These are phyloP conservation scores for Fusarium verticillioides DNA, from an alignment of 2,329 filamentous ascomycete genomes.

Conservation along the genomic window DNA sequence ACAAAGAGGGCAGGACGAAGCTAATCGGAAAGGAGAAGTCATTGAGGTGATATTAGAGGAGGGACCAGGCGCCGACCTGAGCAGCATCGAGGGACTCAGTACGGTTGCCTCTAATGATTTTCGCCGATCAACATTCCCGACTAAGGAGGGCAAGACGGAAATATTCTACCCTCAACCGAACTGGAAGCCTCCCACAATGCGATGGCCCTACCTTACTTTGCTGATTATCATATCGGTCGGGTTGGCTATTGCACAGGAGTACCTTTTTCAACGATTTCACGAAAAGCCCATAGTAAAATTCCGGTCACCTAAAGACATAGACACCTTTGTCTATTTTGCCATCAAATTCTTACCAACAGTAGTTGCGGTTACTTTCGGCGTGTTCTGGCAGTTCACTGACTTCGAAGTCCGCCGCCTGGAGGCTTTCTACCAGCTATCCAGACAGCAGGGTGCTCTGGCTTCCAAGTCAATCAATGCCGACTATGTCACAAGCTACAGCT, in stretches of 20 bases:
- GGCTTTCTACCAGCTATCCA: slow-evolving; percentile 73
- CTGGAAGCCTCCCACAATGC: slow-evolving; percentile 75
- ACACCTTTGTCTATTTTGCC: slow-evolving; percentile 65
- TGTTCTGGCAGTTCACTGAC: slow-evolving; percentile 74
- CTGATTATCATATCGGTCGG: slow-evolving; percentile 65
- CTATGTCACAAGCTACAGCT: slow-evolving; percentile 75
- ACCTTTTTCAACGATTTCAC: slow-evolving; percentile 63
- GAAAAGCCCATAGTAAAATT: slow-evolving; percentile 62
- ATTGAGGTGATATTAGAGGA: slow-evolving; percentile 66
- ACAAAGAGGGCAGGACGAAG: slow-evolving; percentile 66
- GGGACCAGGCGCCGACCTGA: slow-evolving; percentile 60
- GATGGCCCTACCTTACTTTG: slow-evolving; percentile 67
- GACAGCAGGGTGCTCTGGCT: slow-evolving; percentile 68
- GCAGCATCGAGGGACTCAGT: slow-evolving; percentile 59
- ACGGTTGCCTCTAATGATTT: slow-evolving; percentile 44
- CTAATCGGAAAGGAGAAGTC: slow-evolving; percentile 68
- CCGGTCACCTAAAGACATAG: slow-evolving; percentile 60
- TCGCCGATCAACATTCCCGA: slow-evolving; percentile 53
- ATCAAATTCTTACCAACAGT: slow-evolving; percentile 73
- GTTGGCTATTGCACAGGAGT: slow-evolving; percentile 64
- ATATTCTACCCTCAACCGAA: slow-evolving; percentile 72
- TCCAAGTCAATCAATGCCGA: slow-evolving; percentile 78
- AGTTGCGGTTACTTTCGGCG: slow-evolving; percentile 69
- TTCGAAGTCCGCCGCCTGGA: slow-evolving; percentile 75
- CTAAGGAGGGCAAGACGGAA: slow-evolving; percentile 54